Evolutionary conservation across 257 asterid genomes (phyloP), one percentile per base, ranked within the genome.

Genomic region (Parsonsia alboflavescens): DNA sequence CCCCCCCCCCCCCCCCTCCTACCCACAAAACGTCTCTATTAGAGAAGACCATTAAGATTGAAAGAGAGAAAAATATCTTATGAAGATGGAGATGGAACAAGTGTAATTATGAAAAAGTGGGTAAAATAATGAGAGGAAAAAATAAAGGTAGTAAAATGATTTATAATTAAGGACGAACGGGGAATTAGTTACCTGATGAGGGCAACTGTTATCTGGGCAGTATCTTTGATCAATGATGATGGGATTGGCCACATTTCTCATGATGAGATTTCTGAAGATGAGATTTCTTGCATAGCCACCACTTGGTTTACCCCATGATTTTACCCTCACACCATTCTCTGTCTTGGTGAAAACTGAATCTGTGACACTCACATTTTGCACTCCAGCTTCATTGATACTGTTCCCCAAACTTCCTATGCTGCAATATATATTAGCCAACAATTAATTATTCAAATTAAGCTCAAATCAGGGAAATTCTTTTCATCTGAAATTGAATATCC

Each of bases 291-390:
- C 97, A 57, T 74, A 91, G 17, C 97, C 88, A 19, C 41, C 81
- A 41, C 88, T 82, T 0, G 92, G 90, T 82, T 85, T 83, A 10
- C 90, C 96, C 93, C 97, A 91, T 42, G 96, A 73, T 70, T 91
- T 91, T 65, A 91, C 81, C 52, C 97, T 63, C 2, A 91, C 86
- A 5, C 97, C 96, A 74, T 89, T 91, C 69, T 89, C 83, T 0
- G 94, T 89, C 79, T 84, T 85, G 0, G 90, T 89, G 83, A 91
- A 91, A 0, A 85, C 81, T 0, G 85, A 77, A 19, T 86, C 76
- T 6, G 82, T 76, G 3, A 91, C 90, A 0, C 92, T 88, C 76
- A 91, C 86, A 30, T 89, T 89, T 28, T 75, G 61, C 2, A 82
- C 84, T 33, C 86, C 84, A 10, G 36, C 61, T 72, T 82, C 86